Evolutionary conservation across 164 flowering plant species (phyloP), one percentile per base, ranked within the genome.

Genomic region (Nymphaea colorata): DNA sequence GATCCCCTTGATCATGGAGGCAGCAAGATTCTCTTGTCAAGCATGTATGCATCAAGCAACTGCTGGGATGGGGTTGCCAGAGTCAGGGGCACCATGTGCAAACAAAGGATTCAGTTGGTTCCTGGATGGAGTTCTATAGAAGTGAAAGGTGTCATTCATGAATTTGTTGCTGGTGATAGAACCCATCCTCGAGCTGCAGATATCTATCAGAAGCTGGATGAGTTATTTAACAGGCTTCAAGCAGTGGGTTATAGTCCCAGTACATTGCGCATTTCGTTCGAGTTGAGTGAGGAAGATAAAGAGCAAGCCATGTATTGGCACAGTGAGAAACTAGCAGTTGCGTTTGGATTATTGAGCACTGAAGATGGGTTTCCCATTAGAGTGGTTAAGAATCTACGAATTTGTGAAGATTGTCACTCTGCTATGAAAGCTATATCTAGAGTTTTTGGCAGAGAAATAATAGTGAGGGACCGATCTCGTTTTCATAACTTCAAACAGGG

Each of bases 291-390:
- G 68, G 84, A 79, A 73, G 87, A 82, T 62, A 84, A 76, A 74
- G 77, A 80, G 70, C 74, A 80, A 72, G 85, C 87, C 18, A 68
- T 82, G 44, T 69, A 80, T 57, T 79, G 72, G 76, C 86, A 81
- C 60, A 81, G 84, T 71, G 89, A 87, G 75, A 85, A 85, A 81
- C 64, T 87, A 68, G 85, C 83, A 6, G 43, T 87, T 73, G 84
- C 87, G 41, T 87, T 84, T 70, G 86, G 79, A 7, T 60, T 82
- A 70, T 66, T 85, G 73, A 76, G 70, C 71, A 81, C 84, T 10
- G n/a, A 41, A 18, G 68, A 77, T 14, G 77, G 81, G 67, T 72
- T 71, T 68, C 75, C 70, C 11, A 83, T 84, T 68, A 75, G 80
- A 15, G 78, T 87, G 8, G 79, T 77, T 62, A 86, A 84, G 75